Conservation (phyloP, 345 rosid genomes). For the Hibiscus trionum region DNA sequence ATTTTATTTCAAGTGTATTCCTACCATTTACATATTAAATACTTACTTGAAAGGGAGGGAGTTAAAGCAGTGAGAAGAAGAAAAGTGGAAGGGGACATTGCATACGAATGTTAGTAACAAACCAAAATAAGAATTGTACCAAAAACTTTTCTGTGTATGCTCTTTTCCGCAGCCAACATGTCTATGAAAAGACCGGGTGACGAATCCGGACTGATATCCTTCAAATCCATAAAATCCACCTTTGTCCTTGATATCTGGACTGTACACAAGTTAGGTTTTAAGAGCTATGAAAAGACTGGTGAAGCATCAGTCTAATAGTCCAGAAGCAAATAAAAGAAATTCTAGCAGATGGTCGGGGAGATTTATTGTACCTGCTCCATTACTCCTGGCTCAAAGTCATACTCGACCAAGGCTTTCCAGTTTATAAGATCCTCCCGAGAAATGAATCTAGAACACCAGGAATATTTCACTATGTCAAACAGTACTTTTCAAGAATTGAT, state of each 20-base stretch:
- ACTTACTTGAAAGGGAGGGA: neutral
- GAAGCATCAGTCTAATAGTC: slow-evolving; percentile 13
- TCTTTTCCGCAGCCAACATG: slow-evolving; percentile 55
- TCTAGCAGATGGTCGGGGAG: slow-evolving; percentile 1
- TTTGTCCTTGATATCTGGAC: slow-evolving; percentile 91
- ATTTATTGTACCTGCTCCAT: slow-evolving; percentile 49
- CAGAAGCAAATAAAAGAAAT: neutral
- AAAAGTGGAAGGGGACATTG: neutral
- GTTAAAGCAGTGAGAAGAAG: neutral
- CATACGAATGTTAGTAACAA: neutral
- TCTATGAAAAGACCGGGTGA: slow-evolving; percentile 65
- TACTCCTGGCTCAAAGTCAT: slow-evolving; percentile 34
- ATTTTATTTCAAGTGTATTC: neutral
- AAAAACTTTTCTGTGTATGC: slow-evolving; percentile 77
- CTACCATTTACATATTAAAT: neutral
- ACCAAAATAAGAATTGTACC: slow-evolving; percentile 39
- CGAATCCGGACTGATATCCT: slow-evolving; percentile 41
- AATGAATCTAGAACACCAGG: slow-evolving; percentile 44
- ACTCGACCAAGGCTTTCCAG: slow-evolving; percentile 83
- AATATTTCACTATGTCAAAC: neutral
- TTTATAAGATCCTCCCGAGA: slow-evolving; percentile 64
- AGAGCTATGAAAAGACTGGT: slow-evolving; percentile 27
- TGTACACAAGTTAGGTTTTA: slow-evolving; percentile 78
- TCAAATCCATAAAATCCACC: slow-evolving; percentile 74
- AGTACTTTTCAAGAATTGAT: neutral